Evolutionary conservation across 805 yeast genomes (phyloP).

Genomic region (Starmera pachycereana): DNA sequence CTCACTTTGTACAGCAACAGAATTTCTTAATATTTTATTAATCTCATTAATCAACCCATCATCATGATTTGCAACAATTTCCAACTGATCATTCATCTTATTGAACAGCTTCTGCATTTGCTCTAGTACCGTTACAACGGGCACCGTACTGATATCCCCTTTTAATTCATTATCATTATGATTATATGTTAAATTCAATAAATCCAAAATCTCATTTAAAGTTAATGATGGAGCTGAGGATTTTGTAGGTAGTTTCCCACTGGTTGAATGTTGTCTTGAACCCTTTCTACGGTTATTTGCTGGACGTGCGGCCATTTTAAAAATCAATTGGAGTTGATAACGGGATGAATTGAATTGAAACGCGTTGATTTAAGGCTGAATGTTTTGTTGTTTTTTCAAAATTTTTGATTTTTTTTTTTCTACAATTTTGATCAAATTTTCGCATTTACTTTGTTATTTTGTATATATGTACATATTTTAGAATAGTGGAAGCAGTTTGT

Average conservation of each 20-base stretch:
- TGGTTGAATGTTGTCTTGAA: too few relatives aligned
- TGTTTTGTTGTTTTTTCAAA: too few relatives aligned
- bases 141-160: conserved; percentile 43
- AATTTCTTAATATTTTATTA: conserved; percentile 4
- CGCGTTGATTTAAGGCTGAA: too few relatives aligned
- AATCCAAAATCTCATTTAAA: conserved; percentile 40
- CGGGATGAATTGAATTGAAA: too few relatives aligned
- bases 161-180: conserved; percentile 47
- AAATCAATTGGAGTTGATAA: too few relatives aligned
- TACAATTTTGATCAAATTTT: too few relatives aligned
- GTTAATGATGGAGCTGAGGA: conserved; percentile 29
- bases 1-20: conserved; percentile 9
- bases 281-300: too few relatives aligned
- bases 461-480: too few relatives aligned
- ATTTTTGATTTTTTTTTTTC: too few relatives aligned
- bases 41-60: conserved; percentile 11
- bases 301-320: too few relatives aligned
- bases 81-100: conserved; percentile 30
- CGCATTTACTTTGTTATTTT: too few relatives aligned
- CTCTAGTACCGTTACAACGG: conserved; percentile 15
- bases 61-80: conserved; percentile 20
- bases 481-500: too few relatives aligned
- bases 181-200: conserved; percentile 45
- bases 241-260: conserved; percentile 17
- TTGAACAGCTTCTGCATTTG: conserved; percentile 25